Percentiles rank a stretch among this genome's conserved stretches.
phyloP scores from a whole-genome alignment of 2,329 filamentous ascomycete genomes.

The Phaeosphaeriaceae sp. region DNA sequence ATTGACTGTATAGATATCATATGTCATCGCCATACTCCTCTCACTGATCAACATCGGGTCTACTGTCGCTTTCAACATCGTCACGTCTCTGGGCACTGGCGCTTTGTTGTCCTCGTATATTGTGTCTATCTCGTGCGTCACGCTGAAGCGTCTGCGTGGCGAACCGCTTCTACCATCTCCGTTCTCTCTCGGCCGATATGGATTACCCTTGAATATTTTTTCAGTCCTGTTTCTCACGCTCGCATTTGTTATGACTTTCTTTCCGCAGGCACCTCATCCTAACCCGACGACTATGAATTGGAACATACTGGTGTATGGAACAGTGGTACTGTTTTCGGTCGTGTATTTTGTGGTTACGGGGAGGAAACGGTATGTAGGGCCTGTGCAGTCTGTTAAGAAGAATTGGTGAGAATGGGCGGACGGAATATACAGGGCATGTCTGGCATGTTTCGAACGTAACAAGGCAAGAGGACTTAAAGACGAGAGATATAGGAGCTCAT shows the following conservation, averaged over 20 bases:
- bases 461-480: no score
- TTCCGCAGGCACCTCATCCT: slow-evolving; percentile 49
- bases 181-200: slow-evolving; percentile 55
- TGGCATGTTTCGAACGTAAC: no score
- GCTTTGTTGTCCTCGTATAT: slow-evolving; percentile 29
- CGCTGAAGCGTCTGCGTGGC: slow-evolving; percentile 51
- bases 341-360: slow-evolving; percentile 51
- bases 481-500: no score
- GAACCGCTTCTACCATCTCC: slow-evolving; percentile 53
- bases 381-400: slow-evolving; percentile 26
- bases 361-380: slow-evolving; percentile 46
- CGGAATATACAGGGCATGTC: no score
- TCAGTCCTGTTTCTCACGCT: slow-evolving; percentile 50
- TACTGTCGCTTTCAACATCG: slow-evolving; percentile 25
- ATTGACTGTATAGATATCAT: slow-evolving; percentile 10
- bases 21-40: slow-evolving; percentile 26
- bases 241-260: slow-evolving; percentile 53
- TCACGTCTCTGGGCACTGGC: slow-evolving; percentile 19
- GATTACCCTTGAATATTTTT: slow-evolving; percentile 51
- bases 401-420: not conserved
- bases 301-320: slow-evolving; percentile 51
- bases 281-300: slow-evolving; percentile 56
- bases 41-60: slow-evolving; percentile 41
- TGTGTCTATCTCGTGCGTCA: slow-evolving; percentile 55
- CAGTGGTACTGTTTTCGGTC: slow-evolving; percentile 50